A percentile compares a stretch with the other conserved stretches of the same genome.
Conservation (phyloP, 768 basidiomycete genomes). For the Cytidiella melzeri region DNA sequence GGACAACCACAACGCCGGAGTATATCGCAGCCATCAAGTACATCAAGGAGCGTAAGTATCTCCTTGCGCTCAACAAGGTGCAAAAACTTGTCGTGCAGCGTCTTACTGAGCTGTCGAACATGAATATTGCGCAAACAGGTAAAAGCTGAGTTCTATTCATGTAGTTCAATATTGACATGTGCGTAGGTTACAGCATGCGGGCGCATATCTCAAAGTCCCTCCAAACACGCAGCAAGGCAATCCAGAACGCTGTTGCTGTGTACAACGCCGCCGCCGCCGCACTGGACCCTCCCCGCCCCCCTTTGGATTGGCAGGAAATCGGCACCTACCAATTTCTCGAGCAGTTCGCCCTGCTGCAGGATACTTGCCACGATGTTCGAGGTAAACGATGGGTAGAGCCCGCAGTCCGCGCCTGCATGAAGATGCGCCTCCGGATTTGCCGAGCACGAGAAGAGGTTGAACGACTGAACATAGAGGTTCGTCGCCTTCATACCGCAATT, state of each 20-base stretch:
- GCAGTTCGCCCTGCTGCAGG: slow-evolving; percentile 22
- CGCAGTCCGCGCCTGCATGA: too few species aligned
- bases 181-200: slow-evolving; percentile 23
- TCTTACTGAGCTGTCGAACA: slow-evolving; percentile 32
- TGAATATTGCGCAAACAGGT: slow-evolving; percentile 31
- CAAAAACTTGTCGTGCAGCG: slow-evolving; percentile 29
- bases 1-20: slow-evolving; percentile 20
- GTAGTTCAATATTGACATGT: neutral
- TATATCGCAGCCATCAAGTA: slow-evolving; percentile 23
- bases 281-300: too few species aligned
- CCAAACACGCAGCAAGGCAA: slow-evolving; percentile 17
- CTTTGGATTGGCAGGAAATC: too few species aligned
- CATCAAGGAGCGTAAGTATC: too few species aligned
- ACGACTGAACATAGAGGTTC: slow-evolving; percentile 19
- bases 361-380: slow-evolving; percentile 18
- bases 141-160: slow-evolving; percentile 1
- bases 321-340: too few species aligned
- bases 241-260: slow-evolving; percentile 18
- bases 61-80: slow-evolving; percentile 26
- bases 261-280: slow-evolving; percentile 24
- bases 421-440: slow-evolving; percentile 1
- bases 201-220: too few species aligned
- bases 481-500: too few species aligned
- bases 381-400: slow-evolving; percentile 22
- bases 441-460: slow-evolving; percentile 21